These are phyloP conservation scores for Xerocomellus intermedius DNA, from an alignment of 768 basidiomycete species.

Conservation along the genomic window DNA sequence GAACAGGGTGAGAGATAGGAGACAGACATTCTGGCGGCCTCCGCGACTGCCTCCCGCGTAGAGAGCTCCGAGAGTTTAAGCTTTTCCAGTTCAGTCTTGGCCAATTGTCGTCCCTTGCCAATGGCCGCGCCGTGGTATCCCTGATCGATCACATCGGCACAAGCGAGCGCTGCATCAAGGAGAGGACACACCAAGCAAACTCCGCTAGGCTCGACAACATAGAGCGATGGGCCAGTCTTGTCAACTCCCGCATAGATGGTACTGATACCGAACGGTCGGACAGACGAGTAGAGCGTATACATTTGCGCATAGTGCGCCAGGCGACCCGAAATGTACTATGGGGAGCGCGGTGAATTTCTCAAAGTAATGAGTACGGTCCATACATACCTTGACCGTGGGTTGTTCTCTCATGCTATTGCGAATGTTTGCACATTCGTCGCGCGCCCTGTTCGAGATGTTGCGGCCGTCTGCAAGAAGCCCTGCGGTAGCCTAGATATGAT, in stretches of 20 bases:
- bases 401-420: constrained; percentile 72
- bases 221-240: constrained; percentile 82
- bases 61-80: constrained; percentile 81
- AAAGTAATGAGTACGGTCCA: neutral
- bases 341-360: neutral
- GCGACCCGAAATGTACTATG: constrained; percentile 66
- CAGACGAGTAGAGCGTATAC: constrained; percentile 97
- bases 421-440: constrained; percentile 77
- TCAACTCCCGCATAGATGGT: constrained; percentile 89
- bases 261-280: constrained; percentile 95
- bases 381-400: constrained; percentile 72
- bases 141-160: constrained; percentile 37
- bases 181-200: constrained; percentile 70
- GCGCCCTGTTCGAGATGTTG: constrained; percentile 78
- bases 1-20: neutral
- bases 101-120: constrained; percentile 96
- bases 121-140: constrained; percentile 97
- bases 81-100: constrained; percentile 98
- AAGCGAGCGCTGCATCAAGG: neutral
- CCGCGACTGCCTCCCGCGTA: constrained; percentile 80
- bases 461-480: constrained; percentile 93
- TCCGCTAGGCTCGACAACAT: constrained; percentile 93
- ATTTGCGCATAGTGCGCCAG: constrained; percentile 88
- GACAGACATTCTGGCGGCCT: constrained; percentile 93
- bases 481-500: constrained; percentile 70